Base-by-base conservation (phyloP, 306 rosid genomes). In the Vigna unguiculata region DNA sequence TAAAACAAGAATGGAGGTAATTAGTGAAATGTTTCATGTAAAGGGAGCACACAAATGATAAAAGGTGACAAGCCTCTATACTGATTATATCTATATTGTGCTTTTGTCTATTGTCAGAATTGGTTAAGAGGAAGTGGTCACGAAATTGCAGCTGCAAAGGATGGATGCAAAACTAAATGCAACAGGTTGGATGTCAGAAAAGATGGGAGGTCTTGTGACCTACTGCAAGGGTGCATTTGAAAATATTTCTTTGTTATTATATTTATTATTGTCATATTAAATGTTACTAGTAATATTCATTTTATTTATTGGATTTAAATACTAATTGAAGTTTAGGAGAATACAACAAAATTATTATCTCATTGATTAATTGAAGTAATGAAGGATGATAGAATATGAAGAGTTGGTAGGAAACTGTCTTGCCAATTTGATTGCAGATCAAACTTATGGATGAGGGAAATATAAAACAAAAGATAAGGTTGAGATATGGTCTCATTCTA, bases 1-100 rank as follows among this genome's bases (percentile, higher is more conserved):
- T 91, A 92, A 87, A 86, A 88, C 99, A 12, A 85, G 96, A 85
- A 95, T 95, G 99, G 97, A 92, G 99, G 99, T 95, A 88, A 61
- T 63, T 75, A 67, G 65, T 64, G 43, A 36, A 47, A 32, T 32
- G 46, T 68, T 66, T 36, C 67, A 5, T 43, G 55, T 20, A 32
- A 53, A 75, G 38, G 40, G 69, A 24, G 34, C 71, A 53, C 20
- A 68, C 67, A 71, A 71, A 13, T n/a, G 79, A 59, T 53, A 13
- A 70, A 53, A 21, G 51, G 28, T 25, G 68, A 69, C 15, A n/a
- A n/a, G n/a, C n/a, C n/a, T n/a, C n/a, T n/a, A n/a, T n/a, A n/a
- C n/a, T n/a, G n/a, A n/a, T n/a, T n/a, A 16, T 81, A 7, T 55
- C 15, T 49, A 6, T 76, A 16, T 73, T 68, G 64, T 77, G 71